Evolutionary conservation across 176 grass and related monocot species (phyloP).

Genomic region (Avena atlantica): DNA sequence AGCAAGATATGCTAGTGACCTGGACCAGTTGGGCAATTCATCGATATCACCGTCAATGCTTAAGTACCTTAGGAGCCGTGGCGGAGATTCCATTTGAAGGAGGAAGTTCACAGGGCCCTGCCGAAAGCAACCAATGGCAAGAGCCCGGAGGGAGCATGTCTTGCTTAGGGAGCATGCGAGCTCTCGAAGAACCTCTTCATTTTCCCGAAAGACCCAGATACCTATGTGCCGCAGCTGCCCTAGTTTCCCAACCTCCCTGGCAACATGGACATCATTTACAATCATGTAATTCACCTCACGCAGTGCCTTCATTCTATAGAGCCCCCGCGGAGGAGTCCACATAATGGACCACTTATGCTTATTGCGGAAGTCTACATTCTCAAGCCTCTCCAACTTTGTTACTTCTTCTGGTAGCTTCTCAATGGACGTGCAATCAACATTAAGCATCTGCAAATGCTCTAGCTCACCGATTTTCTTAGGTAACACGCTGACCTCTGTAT

Average conservation of each 20-base stretch:
- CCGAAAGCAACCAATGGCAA: background rate
- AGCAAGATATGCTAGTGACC: background rate
- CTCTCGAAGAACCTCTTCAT: background rate
- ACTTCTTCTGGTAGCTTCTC: background rate
- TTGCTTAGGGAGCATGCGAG: background rate
- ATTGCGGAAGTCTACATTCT: background rate
- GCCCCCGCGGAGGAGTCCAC: background rate
- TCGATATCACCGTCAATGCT: background rate
- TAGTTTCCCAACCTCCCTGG: background rate
- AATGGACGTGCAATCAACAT: background rate
- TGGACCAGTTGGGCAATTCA: background rate
- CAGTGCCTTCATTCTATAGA: background rate
- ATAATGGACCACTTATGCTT: background rate
- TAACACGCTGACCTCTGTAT: background rate
- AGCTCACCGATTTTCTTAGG: background rate
- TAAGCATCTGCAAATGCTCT: background rate
- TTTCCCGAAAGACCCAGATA: background rate
- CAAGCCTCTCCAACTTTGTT: background rate
- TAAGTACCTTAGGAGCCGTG: background rate
- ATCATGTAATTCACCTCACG: background rate
- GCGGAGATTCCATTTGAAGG: background rate
- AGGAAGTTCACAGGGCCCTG: background rate
- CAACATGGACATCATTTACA: background rate
- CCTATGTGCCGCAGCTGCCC: background rate
- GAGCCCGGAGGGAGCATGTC: background rate